Evolutionary conservation across 805 yeast genomes (phyloP).

Genomic region (Candida sphagnicola): DNA sequence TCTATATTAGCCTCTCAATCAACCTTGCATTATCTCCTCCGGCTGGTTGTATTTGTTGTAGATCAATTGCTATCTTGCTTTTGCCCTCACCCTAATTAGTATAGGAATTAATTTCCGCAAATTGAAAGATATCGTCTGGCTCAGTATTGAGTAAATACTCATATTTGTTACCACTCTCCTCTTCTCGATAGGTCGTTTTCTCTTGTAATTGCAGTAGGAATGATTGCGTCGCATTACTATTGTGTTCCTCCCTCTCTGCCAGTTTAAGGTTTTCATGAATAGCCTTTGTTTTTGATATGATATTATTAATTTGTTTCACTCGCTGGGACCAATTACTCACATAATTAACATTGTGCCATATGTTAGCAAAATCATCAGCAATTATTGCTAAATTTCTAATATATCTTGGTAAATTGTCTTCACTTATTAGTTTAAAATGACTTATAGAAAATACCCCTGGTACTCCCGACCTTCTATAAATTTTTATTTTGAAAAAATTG

Average conservation of each 20-base stretch:
- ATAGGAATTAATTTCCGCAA: constrained; percentile 14
- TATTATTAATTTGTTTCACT: constrained; percentile 45
- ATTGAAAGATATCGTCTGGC: constrained; percentile 16
- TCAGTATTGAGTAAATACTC: constrained; percentile 8
- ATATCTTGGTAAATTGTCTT: constrained; percentile 54
- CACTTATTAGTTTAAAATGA: constrained; percentile 67
- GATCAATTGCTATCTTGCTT: too few relatives aligned
- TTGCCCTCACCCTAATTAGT: not conserved
- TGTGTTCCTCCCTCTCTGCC: constrained; percentile 14
- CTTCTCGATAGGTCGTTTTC: not conserved
- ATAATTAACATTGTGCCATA: constrained; percentile 62
- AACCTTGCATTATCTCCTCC: too few relatives aligned
- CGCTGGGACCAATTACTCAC: constrained; percentile 67
- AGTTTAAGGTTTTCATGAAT: constrained; percentile 20
- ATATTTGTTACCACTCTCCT: not conserved
- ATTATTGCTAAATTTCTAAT: constrained; percentile 63
- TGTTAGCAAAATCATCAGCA: constrained; percentile 68
- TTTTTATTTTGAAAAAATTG: constrained; percentile 55
- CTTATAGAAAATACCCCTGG: constrained; percentile 76
- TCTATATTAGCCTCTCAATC: too few relatives aligned
- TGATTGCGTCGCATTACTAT: constrained; percentile 23
- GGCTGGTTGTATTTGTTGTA: not conserved
- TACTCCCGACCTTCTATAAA: constrained; percentile 61
- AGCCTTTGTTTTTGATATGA: constrained; percentile 25
- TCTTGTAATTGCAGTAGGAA: constrained; percentile 28